phyloP scores from a whole-genome alignment of 1,139 yeast species.

The Sporopachydermia cereana region DNA sequence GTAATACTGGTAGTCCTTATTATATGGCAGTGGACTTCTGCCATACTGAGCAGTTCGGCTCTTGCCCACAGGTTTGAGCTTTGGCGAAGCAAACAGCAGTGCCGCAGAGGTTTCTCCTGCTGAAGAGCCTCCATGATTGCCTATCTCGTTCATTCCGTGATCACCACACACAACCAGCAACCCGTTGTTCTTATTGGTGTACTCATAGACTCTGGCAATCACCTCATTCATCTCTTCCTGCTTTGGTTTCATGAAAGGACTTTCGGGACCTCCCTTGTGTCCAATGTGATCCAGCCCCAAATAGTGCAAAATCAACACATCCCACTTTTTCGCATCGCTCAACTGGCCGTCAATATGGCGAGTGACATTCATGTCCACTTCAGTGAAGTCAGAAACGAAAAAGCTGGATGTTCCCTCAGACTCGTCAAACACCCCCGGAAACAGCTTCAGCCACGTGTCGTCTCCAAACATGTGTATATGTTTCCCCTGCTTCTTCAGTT shows the following conservation, averaged over 20 bases:
- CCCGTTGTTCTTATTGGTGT: slow-evolving; percentile 30
- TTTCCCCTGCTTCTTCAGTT: slow-evolving; percentile 36
- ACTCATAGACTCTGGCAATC: slow-evolving; percentile 39
- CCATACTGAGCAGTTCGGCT: slow-evolving; percentile 11
- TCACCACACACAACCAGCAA: slow-evolving; percentile 78
- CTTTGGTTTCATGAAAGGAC: slow-evolving; percentile 68
- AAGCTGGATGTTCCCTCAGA: slow-evolving; percentile 88
- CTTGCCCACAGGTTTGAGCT: slow-evolving; percentile 26
- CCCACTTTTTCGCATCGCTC: slow-evolving; percentile 43
- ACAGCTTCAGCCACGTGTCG: slow-evolving; percentile 92
- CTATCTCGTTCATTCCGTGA: slow-evolving; percentile 90
- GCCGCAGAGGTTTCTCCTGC: slow-evolving; percentile 87
- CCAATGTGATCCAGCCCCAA: slow-evolving; percentile 95
- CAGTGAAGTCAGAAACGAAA: slow-evolving; percentile 87
- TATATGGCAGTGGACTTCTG: slow-evolving; percentile 28
- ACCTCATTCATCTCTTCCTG: slow-evolving; percentile 79
- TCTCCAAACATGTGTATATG: slow-evolving; percentile 84
- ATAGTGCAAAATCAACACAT: slow-evolving; percentile 77
- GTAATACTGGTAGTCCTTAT: slow-evolving; percentile 40
- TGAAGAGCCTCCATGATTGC: slow-evolving; percentile 95
- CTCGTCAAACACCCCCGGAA: slow-evolving; percentile 52
- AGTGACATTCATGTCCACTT: slow-evolving; percentile 88
- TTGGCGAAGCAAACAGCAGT: slow-evolving; percentile 53
- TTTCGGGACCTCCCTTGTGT: slow-evolving; percentile 86
- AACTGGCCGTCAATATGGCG: slow-evolving; percentile 62